Percentiles rank a stretch among this genome's conserved stretches.
phyloP scores from a whole-genome alignment of 495 filamentous ascomycete species.

The Penicillium salamii region DNA sequence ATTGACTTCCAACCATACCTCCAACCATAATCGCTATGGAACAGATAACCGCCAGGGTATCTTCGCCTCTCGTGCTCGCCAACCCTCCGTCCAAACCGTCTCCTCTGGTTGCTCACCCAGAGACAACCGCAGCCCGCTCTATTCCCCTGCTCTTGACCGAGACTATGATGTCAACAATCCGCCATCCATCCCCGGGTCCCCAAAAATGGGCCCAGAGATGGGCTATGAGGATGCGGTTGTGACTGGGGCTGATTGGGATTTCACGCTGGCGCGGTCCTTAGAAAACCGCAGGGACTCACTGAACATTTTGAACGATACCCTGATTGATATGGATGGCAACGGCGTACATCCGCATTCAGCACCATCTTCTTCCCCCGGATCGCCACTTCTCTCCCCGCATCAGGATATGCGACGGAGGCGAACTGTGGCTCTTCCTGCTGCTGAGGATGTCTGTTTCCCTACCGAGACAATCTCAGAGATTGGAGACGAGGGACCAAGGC shows the following conservation, averaged over 20 bases:
- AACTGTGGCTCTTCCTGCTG: conserved; percentile 55
- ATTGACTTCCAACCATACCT: conserved; percentile 21
- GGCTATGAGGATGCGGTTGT: conserved; percentile 80
- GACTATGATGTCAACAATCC: conserved; percentile 91
- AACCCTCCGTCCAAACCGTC: conserved; percentile 26
- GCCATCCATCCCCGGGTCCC: conserved; percentile 85
- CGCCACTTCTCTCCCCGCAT: conserved; percentile 30
- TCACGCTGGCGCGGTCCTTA: conserved; percentile 24
- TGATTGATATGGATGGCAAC: conserved; percentile 59
- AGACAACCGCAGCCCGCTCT: conserved; percentile 24
- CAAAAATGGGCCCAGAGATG: conserved; percentile 56
- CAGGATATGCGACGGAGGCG: conserved; percentile 45
- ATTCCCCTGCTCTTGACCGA: conserved; percentile 30
- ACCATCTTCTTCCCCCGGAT: conserved; percentile 25
- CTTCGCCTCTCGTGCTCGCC: conserved; percentile 28
- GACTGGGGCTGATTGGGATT: conserved; percentile 48
- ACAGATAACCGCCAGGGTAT: conserved; percentile 31
- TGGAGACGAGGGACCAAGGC: conserved; percentile 62
- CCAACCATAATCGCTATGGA: conserved; percentile 36
- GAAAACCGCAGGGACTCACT: conserved; percentile 37
- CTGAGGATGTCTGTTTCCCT: conserved; percentile 94
- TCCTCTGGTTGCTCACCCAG: conserved; percentile 38
- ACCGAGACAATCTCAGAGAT: conserved; percentile 72
- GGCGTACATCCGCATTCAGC: conserved; percentile 24
- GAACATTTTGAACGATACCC: conserved; percentile 41